Base-by-base conservation (phyloP, 352 stramenopile species). In the Globisporangium camurandrum region DNA sequence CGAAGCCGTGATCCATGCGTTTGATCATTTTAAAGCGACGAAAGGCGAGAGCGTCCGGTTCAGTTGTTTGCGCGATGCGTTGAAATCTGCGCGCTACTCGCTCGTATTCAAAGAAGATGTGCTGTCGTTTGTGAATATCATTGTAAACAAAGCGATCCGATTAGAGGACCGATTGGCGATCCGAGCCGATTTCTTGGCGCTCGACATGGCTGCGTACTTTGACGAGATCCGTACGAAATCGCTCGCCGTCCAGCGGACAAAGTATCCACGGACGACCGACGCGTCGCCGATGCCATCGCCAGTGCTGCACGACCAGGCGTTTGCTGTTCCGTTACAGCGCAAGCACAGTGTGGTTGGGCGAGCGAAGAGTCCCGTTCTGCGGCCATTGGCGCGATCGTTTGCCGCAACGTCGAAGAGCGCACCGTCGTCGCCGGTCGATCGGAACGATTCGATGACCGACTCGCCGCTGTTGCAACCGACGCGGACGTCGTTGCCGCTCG, bases 51-150 rank as follows among this genome's bases (percentile, higher is more conserved):
- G 19, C 11, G 77, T 90, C 41, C 78, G 81, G 41, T 93, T 93
- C 51, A 88, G 74, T 49, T 93, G 81, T 47, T 51, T 93, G 27
- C 76, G 78, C 8, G 81, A 93, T 57, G 81, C 81, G 24, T 66
- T 93, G 26, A 86, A 84, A 51, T 93, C 81, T 37, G 84, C 81
- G 11, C 67, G 81, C 12, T 93, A 93, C 57, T 88, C 77, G 41
- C 59, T 93, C 2, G 72, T 84, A n/a, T 93, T 93, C 67, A 93
- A 93, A 46, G 81, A 93, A 64, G 81, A 93, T 51, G 81, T 93
- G 53, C 59, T 93, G 41, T 90, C 78, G 51, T 93, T 93, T 64
- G 78, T 93, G 42, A 93, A 93, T 67, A 90, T 93, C 56, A 89
- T 93, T 51, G 81, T 93, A 24, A 93, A 93, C 66, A 93, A 93